These are phyloP conservation scores for Alternaria consortialis DNA, from an alignment of 2,329 filamentous ascomycete genomes.

Conservation along the genomic window DNA sequence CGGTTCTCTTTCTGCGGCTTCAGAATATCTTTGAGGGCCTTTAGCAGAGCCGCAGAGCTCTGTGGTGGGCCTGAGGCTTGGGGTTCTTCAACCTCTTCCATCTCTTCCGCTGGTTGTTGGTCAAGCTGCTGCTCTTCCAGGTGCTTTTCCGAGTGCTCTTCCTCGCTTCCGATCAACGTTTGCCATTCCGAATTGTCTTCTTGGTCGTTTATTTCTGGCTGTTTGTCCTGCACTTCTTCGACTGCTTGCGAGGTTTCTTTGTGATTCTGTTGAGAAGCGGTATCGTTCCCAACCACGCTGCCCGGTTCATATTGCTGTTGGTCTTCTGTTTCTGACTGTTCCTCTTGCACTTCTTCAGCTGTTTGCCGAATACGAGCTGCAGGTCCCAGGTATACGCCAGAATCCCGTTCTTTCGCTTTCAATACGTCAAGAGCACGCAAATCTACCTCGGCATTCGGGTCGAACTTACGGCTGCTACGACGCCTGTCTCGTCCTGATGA, in stretches of 20 bases:
- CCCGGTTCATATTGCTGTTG: conserved; percentile 18
- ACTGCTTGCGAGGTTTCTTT: background rate
- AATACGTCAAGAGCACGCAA: conserved; percentile 30
- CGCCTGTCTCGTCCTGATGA: conserved; percentile 40
- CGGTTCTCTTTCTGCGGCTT: conserved; percentile 48
- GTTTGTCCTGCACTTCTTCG: background rate
- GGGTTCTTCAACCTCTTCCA: conserved; percentile 13
- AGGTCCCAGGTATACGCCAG: conserved; percentile 19
- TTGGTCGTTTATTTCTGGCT: background rate
- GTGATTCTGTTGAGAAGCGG: background rate
- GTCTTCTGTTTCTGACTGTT: conserved; percentile 7
- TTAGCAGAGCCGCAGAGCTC: conserved; percentile 33
- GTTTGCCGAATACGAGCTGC: conserved; percentile 9
- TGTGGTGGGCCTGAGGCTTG: conserved; percentile 28
- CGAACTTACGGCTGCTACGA: conserved; percentile 43
- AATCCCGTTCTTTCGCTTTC: conserved; percentile 32
- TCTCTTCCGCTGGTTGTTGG: background rate
- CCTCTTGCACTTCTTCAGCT: conserved; percentile 11
- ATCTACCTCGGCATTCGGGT: conserved; percentile 38
- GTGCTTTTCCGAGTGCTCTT: conserved; percentile 14
- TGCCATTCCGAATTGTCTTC: background rate
- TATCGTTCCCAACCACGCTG: conserved; percentile 11
- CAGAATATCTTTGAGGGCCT: conserved; percentile 26
- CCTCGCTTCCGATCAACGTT: background rate
- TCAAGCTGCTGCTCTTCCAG: background rate